Evolutionary conservation across 768 basidiomycete genomes (phyloP), one percentile per base, ranked within the genome.

Genomic region (Strobilomyces dryophilus): DNA sequence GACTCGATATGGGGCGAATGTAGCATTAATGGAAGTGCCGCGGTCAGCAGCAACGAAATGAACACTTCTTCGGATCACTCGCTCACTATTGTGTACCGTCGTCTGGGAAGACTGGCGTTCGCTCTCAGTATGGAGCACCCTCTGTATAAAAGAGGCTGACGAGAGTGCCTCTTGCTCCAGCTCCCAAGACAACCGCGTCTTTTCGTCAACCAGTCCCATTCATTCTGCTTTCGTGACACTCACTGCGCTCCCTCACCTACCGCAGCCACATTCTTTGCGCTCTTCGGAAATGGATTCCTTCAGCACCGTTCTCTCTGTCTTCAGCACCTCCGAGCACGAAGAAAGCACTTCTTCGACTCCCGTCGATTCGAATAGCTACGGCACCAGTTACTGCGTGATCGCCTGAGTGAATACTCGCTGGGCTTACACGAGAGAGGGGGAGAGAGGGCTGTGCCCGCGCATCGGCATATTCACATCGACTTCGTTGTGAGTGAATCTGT

Each of bases 231-330:
- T 45, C n/a, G 39, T 47, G 37, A 27, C 40, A 39, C 31, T 45
- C 24, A n/a, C 36, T 17, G 48, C 24, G 53, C 51, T 26, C 37
- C 42, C 26, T 34, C n/a, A 24, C 31, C 29, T 31, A 34, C 32
- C 39, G 4, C 20, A 18, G 6, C 17, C 44, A 36, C 18, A 34
- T 27, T 43, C 39, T 4, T 29, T 26, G 20, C 42, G 32, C 18
- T 3, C 40, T 36, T 43, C 51, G 44, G 53, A 51, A 10, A 66
- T 66, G 65, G 66, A 66, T 44, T 51, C 57, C 27, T 61, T 66
- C 49, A 56, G 4, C 49, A 45, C 51, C n/a, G 29, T 58, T 45
- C 36, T 59, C 26, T 57, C 63, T 5, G 20, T 61, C 45, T 55
- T 67, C 12, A 35, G 46, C 32, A 43, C n/a, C 41, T 35, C 53